A percentile compares a stretch with the other conserved stretches of the same genome.
These are phyloP conservation scores for Coniochaeta prunicola DNA, from an alignment of 2,329 filamentous ascomycete genomes.

Conservation along the genomic window DNA sequence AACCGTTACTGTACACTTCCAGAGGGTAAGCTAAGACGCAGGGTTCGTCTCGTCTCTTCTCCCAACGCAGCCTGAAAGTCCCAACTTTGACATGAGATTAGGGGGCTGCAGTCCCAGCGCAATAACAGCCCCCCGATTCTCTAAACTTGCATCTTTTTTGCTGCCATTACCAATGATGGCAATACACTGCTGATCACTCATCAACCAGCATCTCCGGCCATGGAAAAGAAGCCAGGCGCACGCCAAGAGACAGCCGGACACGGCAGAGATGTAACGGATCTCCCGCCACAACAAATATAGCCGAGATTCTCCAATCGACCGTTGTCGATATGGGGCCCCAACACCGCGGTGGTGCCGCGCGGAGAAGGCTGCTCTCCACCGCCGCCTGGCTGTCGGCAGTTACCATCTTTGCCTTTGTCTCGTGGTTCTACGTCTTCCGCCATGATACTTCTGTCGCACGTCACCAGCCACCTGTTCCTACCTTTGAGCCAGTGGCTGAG, in stretches of 20 bases:
- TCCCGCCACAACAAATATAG: background rate
- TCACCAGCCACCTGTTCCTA: background rate
- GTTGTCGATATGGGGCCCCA: background rate
- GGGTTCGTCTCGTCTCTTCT: background rate
- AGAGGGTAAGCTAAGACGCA: no score
- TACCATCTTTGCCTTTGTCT: slow-evolving; percentile 7
- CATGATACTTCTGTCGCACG: background rate
- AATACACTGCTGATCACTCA: background rate
- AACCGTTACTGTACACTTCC: no score
- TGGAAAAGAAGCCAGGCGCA: background rate
- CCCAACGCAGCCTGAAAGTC: no score
- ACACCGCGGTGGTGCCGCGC: slow-evolving; percentile 1
- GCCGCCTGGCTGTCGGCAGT: slow-evolving; percentile 5
- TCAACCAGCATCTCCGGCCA: background rate
- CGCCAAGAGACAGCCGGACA: background rate
- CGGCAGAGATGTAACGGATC: background rate
- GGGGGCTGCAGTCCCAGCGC: background rate
- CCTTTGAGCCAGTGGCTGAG: background rate
- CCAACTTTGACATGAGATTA: background rate
- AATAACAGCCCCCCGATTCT: background rate
- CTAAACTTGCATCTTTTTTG: background rate
- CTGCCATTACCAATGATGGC: background rate
- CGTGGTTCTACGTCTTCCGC: slow-evolving; percentile 4
- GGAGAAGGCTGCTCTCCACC: slow-evolving; percentile 6
- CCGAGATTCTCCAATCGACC: background rate